phyloP scores from a whole-genome alignment of 176 grass and related monocot genomes.

The Rhynchospora tenuis region DNA sequence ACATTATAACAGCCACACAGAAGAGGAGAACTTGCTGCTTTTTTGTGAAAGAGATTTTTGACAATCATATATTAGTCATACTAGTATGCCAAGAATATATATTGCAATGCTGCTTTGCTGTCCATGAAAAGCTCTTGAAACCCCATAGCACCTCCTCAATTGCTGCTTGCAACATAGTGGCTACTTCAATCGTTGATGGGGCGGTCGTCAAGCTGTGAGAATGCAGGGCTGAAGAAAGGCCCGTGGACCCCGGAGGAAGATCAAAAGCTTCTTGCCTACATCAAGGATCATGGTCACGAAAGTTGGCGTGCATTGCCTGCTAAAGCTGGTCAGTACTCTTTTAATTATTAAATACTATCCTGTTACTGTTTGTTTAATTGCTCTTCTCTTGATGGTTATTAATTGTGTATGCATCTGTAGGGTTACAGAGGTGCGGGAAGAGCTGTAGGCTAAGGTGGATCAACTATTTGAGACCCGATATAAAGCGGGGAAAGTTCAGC shows the following conservation, averaged over 20 bases:
- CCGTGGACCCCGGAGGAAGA: conserved; percentile 9
- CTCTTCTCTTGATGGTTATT: not conserved
- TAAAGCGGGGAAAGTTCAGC: conserved; percentile 2
- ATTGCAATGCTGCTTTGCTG: not conserved
- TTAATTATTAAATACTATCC: not conserved
- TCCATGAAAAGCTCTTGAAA: not conserved
- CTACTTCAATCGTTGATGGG: not conserved
- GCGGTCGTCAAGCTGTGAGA: not conserved
- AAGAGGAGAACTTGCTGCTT: not conserved
- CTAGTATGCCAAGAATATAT: not conserved
- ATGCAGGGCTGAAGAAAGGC: conserved; percentile 5
- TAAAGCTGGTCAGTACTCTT: not conserved
- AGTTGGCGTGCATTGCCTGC: not conserved
- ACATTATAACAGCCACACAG: not conserved
- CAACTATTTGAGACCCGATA: not conserved
- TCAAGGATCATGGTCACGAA: not conserved
- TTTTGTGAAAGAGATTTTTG: not conserved
- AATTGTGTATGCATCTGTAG: not conserved
- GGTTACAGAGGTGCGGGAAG: not conserved
- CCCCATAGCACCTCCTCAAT: not conserved
- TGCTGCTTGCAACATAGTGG: not conserved
- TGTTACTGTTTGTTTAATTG: not conserved
- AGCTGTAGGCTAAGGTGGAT: conserved; percentile 4
- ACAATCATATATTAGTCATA: not conserved
- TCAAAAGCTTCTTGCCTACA: conserved; percentile 11